Evolutionary conservation across 179 eudicot species (phyloP).

Genomic region (Silene coronaria): DNA sequence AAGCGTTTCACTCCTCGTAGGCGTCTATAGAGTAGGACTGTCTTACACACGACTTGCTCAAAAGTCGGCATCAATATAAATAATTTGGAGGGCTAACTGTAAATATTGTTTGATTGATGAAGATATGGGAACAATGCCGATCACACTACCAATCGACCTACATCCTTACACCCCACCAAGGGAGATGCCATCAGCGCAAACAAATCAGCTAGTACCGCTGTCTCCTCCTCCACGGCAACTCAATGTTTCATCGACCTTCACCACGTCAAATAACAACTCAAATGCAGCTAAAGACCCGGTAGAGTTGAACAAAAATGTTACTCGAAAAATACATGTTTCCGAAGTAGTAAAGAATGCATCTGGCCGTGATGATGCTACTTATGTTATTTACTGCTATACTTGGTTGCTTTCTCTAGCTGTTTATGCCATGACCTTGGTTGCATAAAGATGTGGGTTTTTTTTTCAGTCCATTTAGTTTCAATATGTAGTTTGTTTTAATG

Average conservation of each 20-base stretch:
- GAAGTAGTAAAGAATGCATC: conserved; percentile 19
- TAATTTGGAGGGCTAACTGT: neutral
- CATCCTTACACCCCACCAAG: conserved; percentile 21
- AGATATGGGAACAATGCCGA: conserved; percentile 33
- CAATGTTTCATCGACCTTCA: neutral
- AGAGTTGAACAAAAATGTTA: conserved; percentile 11
- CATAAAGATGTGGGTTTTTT: neutral
- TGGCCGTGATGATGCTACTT: neutral
- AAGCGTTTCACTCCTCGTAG: too few relatives aligned
- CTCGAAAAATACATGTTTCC: conserved; percentile 20
- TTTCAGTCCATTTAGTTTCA: neutral
- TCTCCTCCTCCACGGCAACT: conserved; percentile 20
- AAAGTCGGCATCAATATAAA: too few relatives aligned
- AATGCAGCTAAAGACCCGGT: neutral
- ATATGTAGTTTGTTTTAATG: neutral
- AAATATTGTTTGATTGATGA: neutral
- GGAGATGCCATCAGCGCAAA: conserved; percentile 15
- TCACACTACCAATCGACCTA: conserved; percentile 25
- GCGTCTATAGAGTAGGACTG: too few relatives aligned
- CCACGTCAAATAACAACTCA: conserved; percentile 9
- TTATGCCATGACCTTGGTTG: conserved; percentile 15
- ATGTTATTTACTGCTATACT: conserved; percentile 6
- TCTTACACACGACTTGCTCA: too few relatives aligned
- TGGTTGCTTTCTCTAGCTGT: conserved; percentile 21
- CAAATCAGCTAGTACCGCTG: conserved; percentile 4